Evolutionary conservation across 768 basidiomycete species (phyloP).

Genomic region (Fistulinella prunicolor): DNA sequence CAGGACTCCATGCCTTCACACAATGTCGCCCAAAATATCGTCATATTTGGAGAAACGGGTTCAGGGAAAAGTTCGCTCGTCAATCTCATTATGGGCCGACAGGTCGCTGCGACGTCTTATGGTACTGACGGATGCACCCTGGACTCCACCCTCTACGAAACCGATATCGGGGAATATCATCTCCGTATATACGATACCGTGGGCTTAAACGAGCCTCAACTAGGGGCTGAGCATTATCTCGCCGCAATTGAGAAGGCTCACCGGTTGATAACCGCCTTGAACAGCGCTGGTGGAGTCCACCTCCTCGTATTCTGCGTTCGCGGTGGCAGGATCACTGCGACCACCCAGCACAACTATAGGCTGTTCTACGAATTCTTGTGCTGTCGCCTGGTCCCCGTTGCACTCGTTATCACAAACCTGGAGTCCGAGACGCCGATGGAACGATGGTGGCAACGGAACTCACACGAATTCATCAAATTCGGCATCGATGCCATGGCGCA

Average conservation of each 20-base stretch:
- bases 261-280: conserved; percentile 30
- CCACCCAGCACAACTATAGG: conserved; percentile 35
- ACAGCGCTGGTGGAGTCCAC: conserved; percentile 31
- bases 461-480: conserved; percentile 20
- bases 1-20: conserved; percentile 15
- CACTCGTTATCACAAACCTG: conserved; percentile 40
- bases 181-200: conserved; percentile 32
- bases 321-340: conserved; percentile 36
- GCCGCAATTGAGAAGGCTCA: conserved; percentile 30
- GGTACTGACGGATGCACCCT: conserved; percentile 38
- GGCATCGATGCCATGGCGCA: conserved; percentile 24
- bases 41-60: conserved; percentile 33
- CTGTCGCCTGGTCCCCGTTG: conserved; percentile 35
- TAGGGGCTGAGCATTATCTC: conserved; percentile 21
- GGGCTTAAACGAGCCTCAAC: conserved; percentile 30
- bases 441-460: conserved; percentile 33
- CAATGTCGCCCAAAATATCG: conserved; percentile 23
- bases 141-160: conserved; percentile 23
- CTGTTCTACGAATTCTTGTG: conserved; percentile 41
- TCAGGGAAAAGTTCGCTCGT: conserved; percentile 44
- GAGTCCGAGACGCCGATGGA: conserved; percentile 35
- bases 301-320: conserved; percentile 40
- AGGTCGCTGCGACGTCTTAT: conserved; percentile 32
- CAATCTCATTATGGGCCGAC: conserved; percentile 37
- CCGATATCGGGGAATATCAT: conserved; percentile 9